phyloP scores from a whole-genome alignment of 2,329 filamentous ascomycete species.

The Colletotrichum eleusines region DNA sequence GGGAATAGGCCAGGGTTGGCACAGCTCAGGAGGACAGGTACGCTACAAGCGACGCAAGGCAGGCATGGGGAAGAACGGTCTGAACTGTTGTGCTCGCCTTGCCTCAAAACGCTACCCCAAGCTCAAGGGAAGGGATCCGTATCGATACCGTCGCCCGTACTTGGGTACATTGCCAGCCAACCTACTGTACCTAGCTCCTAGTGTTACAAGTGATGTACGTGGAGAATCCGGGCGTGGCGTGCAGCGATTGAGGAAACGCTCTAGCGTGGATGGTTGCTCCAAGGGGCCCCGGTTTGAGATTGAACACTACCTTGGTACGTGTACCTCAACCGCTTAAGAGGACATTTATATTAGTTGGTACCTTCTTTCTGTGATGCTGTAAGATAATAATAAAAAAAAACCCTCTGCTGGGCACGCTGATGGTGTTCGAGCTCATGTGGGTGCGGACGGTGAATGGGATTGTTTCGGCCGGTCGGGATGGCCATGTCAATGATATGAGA shows the following conservation, averaged over 20 bases:
- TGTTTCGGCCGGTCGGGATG: constrained; percentile 38
- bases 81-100: not conserved
- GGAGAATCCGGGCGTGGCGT: constrained; percentile 32
- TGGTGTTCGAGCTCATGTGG: constrained; percentile 27
- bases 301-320: not conserved
- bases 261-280: constrained; percentile 6
- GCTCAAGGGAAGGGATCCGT: constrained; percentile 21
- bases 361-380: not conserved
- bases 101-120: constrained; percentile 17
- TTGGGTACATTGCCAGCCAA: too few relatives aligned
- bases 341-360: not conserved
- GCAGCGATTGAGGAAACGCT: constrained; percentile 30
- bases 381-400: not conserved
- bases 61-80: not conserved
- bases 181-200: constrained; percentile 6
- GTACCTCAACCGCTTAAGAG: not conserved
- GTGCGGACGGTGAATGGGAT: constrained; percentile 36
- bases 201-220: constrained; percentile 30
- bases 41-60: not conserved
- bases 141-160: constrained; percentile 12
- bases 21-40: not conserved
- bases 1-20: not conserved
- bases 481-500: constrained; percentile 18
- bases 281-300: constrained; percentile 11
- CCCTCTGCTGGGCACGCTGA: not conserved